These are phyloP conservation scores for Aristolochia contorta DNA, from an alignment of 164 flowering plant species.

Conservation along the genomic window DNA sequence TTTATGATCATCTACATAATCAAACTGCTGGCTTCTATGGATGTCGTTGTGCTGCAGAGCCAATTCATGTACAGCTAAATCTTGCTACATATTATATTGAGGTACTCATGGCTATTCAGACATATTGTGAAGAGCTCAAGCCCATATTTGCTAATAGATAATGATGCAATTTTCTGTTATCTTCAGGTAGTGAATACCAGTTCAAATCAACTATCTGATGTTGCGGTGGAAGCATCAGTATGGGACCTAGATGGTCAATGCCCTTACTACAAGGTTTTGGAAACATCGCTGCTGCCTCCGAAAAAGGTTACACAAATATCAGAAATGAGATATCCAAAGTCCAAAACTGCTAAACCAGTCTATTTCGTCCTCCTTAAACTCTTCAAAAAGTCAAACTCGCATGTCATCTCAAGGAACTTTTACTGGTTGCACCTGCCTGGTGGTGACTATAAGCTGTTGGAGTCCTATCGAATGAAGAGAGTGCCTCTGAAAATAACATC, in stretches of 20 bases:
- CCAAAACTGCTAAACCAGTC: slow-evolving; percentile 60
- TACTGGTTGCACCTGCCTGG: slow-evolving; percentile 86
- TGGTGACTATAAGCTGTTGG: slow-evolving; percentile 77
- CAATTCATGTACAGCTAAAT: slow-evolving; percentile 93
- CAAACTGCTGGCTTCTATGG: slow-evolving; percentile 98
- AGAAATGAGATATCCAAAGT: slow-evolving; percentile 80
- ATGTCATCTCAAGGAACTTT: slow-evolving; percentile 76
- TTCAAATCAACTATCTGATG: slow-evolving; percentile 43
- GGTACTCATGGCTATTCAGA: slow-evolving; percentile 25
- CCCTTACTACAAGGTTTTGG: slow-evolving; percentile 56
- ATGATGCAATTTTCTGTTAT: background rate
- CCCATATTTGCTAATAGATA: background rate
- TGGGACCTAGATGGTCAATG: slow-evolving; percentile 91
- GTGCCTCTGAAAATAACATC: slow-evolving; percentile 71
- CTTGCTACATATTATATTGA: slow-evolving; percentile 70
- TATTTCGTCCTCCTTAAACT: slow-evolving; percentile 93
- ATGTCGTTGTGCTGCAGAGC: slow-evolving; percentile 89
- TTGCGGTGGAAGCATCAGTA: slow-evolving; percentile 82
- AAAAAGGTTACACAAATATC: slow-evolving; percentile 43
- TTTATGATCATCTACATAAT: slow-evolving; percentile 94
- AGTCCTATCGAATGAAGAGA: slow-evolving; percentile 55
- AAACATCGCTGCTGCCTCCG: slow-evolving; percentile 48
- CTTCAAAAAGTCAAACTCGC: slow-evolving; percentile 45
- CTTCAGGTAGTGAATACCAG: slow-evolving; percentile 83
- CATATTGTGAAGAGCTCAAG: background rate